Evolutionary conservation across 2,329 filamentous ascomycete genomes (phyloP).

Genomic region (Scedosporium minutisporum): DNA sequence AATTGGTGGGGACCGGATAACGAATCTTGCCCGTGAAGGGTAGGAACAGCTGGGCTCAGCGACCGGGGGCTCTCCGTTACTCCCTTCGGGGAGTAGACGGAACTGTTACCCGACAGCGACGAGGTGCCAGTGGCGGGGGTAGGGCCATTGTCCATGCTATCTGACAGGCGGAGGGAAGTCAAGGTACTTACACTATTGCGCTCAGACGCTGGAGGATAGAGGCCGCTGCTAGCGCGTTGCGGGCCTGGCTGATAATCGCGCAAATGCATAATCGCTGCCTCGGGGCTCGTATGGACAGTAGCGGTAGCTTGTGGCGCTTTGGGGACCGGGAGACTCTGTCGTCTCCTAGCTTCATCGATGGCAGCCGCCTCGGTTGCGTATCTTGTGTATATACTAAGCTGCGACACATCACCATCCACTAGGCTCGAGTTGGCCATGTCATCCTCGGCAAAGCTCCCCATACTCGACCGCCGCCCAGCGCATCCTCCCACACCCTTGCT

Average conservation of each 20-base stretch:
- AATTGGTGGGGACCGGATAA: background rate
- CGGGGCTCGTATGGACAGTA: slow-evolving; percentile 37
- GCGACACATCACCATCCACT: slow-evolving; percentile 42
- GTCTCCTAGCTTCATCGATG: slow-evolving; percentile 49
- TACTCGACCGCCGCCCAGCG: slow-evolving; percentile 79
- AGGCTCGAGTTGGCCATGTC: slow-evolving; percentile 50
- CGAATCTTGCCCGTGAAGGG: slow-evolving; percentile 28
- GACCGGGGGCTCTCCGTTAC: slow-evolving; percentile 87
- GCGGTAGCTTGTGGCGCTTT: slow-evolving; percentile 58
- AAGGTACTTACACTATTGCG: slow-evolving; percentile 46
- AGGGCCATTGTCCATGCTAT: slow-evolving; percentile 30
- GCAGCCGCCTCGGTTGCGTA: background rate
- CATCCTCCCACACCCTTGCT: slow-evolving; percentile 94
- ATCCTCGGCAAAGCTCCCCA: slow-evolving; percentile 71
- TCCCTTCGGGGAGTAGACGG: slow-evolving; percentile 59
- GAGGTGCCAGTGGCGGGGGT: slow-evolving; percentile 40
- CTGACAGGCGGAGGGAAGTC: slow-evolving; percentile 40
- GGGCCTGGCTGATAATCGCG: slow-evolving; percentile 38
- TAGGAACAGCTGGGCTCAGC: slow-evolving; percentile 52
- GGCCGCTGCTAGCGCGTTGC: slow-evolving; percentile 36
- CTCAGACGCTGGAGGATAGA: slow-evolving; percentile 54
- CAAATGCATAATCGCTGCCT: slow-evolving; percentile 12
- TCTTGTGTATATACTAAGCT: slow-evolving; percentile 29
- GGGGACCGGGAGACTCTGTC: slow-evolving; percentile 64
- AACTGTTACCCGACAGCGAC: slow-evolving; percentile 37